Base-by-base conservation (phyloP, 1,284 basidiomycete genomes). In the Ganoderma sinense region DNA sequence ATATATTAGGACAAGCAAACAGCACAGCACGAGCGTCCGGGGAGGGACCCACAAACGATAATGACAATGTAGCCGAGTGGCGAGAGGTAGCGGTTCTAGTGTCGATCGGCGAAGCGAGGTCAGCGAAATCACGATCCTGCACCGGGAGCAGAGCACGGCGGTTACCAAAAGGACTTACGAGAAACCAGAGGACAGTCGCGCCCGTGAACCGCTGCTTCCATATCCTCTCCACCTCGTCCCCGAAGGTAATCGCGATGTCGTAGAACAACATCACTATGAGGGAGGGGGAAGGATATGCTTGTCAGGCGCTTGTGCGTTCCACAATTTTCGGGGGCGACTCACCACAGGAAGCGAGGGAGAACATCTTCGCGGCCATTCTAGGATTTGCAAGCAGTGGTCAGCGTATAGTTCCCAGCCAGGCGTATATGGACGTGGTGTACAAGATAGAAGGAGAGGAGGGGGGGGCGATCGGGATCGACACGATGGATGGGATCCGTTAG, bases 191-290 rank as follows among this genome's bases (percentile, higher is more conserved):
- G 59, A 77, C 71, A 10, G 77, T 78, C 23, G 75, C 75, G 56
- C 77, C 75, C 18, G 77, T 77, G 61, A 78, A 75, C 40, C 75
- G 74, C 66, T 78, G 77, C 67, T 75, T 76, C 77, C 77, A 78
- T 43, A 78, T 78, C 71, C 74, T 75, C 66, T 78, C 77, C 31
- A 78, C 77, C 66, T 78, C 77, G 64, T 78, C 77, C 58, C 77
- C 77, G 62, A 78, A 78, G 8, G 77, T 78, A 61, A 78, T 69
- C 16, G 70, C 71, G 29, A 78, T 78, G 73, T 78, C 77, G 66
- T 78, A 78, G 69, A 78, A 77, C 23, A 78, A 66, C 77, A 78
- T 78, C 31, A 78, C 77, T 78, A 56, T 18, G 23, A 41, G 29
- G 59, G 7, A 20, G 45, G 45, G 20, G 45, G 45, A 23, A n/a